Conservation (phyloP, 805 yeast genomes). For the Starmerella geochares region DNA sequence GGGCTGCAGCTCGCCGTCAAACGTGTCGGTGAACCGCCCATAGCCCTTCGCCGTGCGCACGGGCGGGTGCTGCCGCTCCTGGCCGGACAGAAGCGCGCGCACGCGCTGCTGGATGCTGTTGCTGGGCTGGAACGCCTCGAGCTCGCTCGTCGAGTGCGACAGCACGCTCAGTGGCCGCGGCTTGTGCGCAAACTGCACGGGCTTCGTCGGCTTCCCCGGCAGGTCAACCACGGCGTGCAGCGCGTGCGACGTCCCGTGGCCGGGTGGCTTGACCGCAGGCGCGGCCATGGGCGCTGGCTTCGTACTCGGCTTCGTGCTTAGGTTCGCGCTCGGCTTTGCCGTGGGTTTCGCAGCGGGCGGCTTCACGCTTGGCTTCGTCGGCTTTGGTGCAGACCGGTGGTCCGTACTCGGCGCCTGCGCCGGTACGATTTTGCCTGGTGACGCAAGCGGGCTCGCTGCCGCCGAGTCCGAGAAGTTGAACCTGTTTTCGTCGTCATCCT, state of each 20-base stretch:
- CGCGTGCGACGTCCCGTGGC: background rate
- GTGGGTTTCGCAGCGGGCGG: background rate
- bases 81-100: constrained; percentile 27
- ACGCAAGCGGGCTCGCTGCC: constrained; percentile 6
- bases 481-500: background rate
- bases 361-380: background rate
- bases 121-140: constrained; percentile 23
- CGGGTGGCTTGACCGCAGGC: background rate
- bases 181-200: constrained; percentile 3
- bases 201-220: background rate
- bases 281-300: background rate
- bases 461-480: constrained; percentile 4
- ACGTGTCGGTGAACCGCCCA: constrained; percentile 55
- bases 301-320: background rate
- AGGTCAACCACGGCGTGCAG: background rate
- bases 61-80: constrained; percentile 35
- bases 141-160: constrained; percentile 7
- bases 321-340: background rate
- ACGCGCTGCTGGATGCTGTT: constrained; percentile 34
- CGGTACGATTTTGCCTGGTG: constrained; percentile 6
- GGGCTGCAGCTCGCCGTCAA: constrained; percentile 4
- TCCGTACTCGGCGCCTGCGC: constrained; percentile 5
- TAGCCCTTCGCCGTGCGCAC: constrained; percentile 68
- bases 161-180: constrained; percentile 8
- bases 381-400: background rate